Evolutionary conservation across 176 grass and related monocot genomes (phyloP).

Genomic region (Avena eriantha): DNA sequence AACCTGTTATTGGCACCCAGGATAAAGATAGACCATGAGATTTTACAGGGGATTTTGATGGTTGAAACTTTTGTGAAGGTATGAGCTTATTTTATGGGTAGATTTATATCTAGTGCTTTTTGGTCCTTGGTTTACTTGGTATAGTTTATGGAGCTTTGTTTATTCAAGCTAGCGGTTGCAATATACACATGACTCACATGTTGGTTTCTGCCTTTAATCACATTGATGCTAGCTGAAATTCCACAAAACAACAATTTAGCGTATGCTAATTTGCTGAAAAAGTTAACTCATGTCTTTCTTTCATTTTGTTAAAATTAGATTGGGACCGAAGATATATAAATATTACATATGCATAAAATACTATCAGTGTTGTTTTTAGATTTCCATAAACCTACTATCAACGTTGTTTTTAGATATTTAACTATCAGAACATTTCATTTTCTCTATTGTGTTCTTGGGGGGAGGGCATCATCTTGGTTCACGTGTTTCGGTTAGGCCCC

Average conservation of each 20-base stretch:
- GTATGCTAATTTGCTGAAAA: slow-evolving; percentile 54
- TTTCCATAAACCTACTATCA: no score
- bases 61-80: slow-evolving; percentile 50
- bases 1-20: slow-evolving; percentile 10
- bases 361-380: neutral
- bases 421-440: neutral
- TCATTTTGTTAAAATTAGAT: slow-evolving; percentile 12
- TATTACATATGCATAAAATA: neutral
- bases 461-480: no score
- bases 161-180: slow-evolving; percentile 58
- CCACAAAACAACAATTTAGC: slow-evolving; percentile 90
- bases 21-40: slow-evolving; percentile 17
- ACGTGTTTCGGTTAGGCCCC: no score
- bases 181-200: slow-evolving; percentile 65
- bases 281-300: slow-evolving; percentile 8
- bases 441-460: slow-evolving; percentile 9
- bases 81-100: slow-evolving; percentile 87
- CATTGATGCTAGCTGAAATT: slow-evolving; percentile 92
- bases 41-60: slow-evolving; percentile 37
- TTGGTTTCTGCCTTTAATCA: slow-evolving; percentile 89
- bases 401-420: no score
- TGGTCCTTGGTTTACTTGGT: slow-evolving; percentile 67
- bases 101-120: slow-evolving; percentile 76
- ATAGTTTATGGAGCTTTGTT: slow-evolving; percentile 45
- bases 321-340: slow-evolving; percentile 6